A percentile compares a stretch with the other conserved stretches of the same genome.
phyloP scores from a whole-genome alignment of 2,329 filamentous ascomycete species.

The Exophiala aquamarina region DNA sequence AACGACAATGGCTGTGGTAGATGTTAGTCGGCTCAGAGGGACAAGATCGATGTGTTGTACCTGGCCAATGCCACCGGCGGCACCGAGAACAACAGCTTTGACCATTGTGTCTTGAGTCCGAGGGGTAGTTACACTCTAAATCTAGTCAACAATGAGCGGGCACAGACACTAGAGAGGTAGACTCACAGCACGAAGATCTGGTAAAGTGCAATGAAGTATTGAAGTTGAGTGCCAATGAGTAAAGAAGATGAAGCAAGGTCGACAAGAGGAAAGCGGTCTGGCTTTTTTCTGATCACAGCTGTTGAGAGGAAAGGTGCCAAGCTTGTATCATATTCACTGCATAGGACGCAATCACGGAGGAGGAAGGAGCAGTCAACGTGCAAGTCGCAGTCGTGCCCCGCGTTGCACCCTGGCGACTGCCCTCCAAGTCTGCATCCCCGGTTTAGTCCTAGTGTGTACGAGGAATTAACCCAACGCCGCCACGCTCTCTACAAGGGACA shows the following conservation, averaged over 20 bases:
- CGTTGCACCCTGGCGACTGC: too few species aligned
- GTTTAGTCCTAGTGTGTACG: too few species aligned
- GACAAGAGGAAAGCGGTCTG: slow-evolving; percentile 15
- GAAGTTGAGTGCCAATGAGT: too few species aligned
- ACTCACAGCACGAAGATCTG: too few species aligned
- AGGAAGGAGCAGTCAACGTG: too few species aligned
- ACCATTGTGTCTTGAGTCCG: slow-evolving; percentile 42
- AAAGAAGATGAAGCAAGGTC: slow-evolving; percentile 1
- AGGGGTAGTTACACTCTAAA: slow-evolving; percentile 16
- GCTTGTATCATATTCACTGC: too few species aligned
- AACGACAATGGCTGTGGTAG: slow-evolving; percentile 80
- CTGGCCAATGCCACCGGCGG: slow-evolving; percentile 98
- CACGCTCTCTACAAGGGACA: too few species aligned
- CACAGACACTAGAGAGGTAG: background rate
- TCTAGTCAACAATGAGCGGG: background rate
- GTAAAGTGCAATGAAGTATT: background rate
- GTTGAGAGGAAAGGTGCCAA: too few species aligned
- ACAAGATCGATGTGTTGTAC: slow-evolving; percentile 49
- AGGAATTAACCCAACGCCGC: too few species aligned
- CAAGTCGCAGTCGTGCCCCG: too few species aligned
- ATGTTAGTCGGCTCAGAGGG: slow-evolving; percentile 5
- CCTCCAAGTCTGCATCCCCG: too few species aligned
- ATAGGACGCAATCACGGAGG: too few species aligned
- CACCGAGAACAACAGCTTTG: slow-evolving; percentile 77
- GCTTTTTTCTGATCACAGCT: background rate